phyloP scores from a whole-genome alignment of 208 protist genomes.

The Crithidia bombi region DNA sequence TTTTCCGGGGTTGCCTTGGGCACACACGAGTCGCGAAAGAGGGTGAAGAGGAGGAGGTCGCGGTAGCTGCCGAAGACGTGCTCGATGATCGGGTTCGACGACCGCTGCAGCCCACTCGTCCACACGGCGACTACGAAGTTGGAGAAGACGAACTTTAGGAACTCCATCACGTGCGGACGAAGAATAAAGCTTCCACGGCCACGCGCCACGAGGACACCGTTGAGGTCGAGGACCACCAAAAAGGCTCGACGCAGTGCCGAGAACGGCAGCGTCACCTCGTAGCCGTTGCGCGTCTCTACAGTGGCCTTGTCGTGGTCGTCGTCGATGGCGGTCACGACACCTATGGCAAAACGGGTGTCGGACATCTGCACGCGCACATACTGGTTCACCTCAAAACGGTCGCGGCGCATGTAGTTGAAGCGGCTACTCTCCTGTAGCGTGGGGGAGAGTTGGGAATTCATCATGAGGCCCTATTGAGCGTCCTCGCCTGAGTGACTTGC shows the following conservation, averaged over 20 bases:
- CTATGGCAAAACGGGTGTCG: slow-evolving; percentile 73
- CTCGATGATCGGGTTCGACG: slow-evolving; percentile 84
- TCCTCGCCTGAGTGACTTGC: too few relatives aligned
- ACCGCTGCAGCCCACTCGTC: slow-evolving; percentile 89
- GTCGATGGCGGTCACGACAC: slow-evolving; percentile 69
- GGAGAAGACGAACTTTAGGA: slow-evolving; percentile 84
- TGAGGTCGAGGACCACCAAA: slow-evolving; percentile 88
- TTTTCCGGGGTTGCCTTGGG: slow-evolving; percentile 59
- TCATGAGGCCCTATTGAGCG: too few relatives aligned
- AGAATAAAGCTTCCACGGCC: slow-evolving; percentile 67
- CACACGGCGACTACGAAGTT: slow-evolving; percentile 92
- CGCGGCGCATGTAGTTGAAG: slow-evolving; percentile 30
- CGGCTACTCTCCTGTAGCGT: not conserved
- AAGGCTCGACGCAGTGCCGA: slow-evolving; percentile 77
- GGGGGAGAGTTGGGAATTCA: slow-evolving; percentile 16
- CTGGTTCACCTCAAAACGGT: slow-evolving; percentile 83
- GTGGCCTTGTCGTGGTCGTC: slow-evolving; percentile 56
- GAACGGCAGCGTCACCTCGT: slow-evolving; percentile 69
- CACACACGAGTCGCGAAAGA: slow-evolving; percentile 77
- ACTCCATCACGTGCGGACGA: slow-evolving; percentile 76
- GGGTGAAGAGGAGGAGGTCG: slow-evolving; percentile 82
- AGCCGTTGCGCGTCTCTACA: slow-evolving; percentile 81
- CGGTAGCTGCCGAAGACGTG: slow-evolving; percentile 81
- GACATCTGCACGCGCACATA: slow-evolving; percentile 84
- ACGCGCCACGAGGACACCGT: slow-evolving; percentile 88